Percentiles rank a stretch among this genome's conserved stretches.
Conservation (phyloP, 768 basidiomycete species). For the Collybia sp. region DNA sequence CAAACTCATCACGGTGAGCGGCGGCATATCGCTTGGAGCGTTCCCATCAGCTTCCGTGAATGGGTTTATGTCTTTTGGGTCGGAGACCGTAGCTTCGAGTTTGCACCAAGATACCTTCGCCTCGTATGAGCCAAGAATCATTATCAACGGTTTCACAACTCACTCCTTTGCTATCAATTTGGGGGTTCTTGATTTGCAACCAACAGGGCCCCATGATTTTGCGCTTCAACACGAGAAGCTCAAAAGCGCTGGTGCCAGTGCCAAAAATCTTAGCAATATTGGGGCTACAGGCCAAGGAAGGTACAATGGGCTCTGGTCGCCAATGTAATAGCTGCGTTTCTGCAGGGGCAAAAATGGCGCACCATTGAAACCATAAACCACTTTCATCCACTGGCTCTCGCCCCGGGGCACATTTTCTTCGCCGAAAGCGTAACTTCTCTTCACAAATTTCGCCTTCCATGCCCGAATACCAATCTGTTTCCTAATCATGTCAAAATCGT, state of each 20-base stretch:
- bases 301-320: constrained; percentile 64
- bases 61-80: constrained; percentile 88
- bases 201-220: constrained; percentile 99
- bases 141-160: constrained; percentile 16
- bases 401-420: constrained; percentile 75
- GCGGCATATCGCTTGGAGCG: constrained; percentile 79
- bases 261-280: constrained; percentile 89
- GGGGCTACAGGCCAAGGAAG: constrained; percentile 67
- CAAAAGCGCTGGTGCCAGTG: constrained; percentile 89
- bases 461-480: constrained; percentile 66
- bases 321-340: constrained; percentile 1
- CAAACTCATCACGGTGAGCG: constrained; percentile 87
- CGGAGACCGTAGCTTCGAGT: constrained; percentile 75
- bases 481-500: constrained; percentile 79
- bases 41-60: constrained; percentile 65
- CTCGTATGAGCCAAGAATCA: neutral
- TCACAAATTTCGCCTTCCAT: constrained; percentile 82
- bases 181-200: constrained; percentile 78
- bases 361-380: constrained; percentile 89
- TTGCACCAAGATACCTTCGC: constrained; percentile 94
- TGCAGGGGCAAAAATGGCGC: constrained; percentile 13
- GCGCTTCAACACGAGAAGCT: constrained; percentile 87
- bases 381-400: constrained; percentile 87
- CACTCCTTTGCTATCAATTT: constrained; percentile 77
- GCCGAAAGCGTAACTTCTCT: constrained; percentile 90